These are phyloP conservation scores for Aspergillus spinulosporus DNA, from an alignment of 2,329 filamentous ascomycete genomes.

Conservation along the genomic window DNA sequence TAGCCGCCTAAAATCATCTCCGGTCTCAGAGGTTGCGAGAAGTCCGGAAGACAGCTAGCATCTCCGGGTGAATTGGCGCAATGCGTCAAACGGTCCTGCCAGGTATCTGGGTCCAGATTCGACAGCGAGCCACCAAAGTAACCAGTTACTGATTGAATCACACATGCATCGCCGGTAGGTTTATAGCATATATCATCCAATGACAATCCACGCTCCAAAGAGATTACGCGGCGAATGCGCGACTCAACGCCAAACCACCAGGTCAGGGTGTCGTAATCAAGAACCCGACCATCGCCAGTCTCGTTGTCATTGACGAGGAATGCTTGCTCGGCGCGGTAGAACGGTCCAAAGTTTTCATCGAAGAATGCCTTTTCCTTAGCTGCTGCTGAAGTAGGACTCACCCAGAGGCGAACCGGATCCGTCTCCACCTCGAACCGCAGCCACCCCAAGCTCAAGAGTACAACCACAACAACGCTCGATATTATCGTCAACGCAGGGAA, in stretches of 20 bases:
- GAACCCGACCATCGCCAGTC: conserved; percentile 67
- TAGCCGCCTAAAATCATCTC: conserved; percentile 85
- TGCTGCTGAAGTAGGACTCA: conserved; percentile 88
- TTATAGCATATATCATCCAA: conserved; percentile 92
- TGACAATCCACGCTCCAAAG: conserved; percentile 64
- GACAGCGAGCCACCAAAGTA: conserved; percentile 74
- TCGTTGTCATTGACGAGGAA: conserved; percentile 89
- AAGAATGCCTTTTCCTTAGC: conserved; percentile 94
- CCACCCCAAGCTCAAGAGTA: conserved; percentile 82
- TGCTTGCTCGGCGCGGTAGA: conserved; percentile 89
- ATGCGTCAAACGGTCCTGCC: conserved; percentile 69
- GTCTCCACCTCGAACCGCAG: conserved; percentile 84
- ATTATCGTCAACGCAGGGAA: conserved; percentile 84
- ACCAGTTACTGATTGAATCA: conserved; percentile 86
- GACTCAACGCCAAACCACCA: conserved; percentile 96
- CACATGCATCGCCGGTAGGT: conserved; percentile 83
- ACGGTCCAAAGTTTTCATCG: conserved; percentile 88
- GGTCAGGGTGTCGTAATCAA: conserved; percentile 81
- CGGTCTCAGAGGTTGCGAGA: conserved; percentile 83
- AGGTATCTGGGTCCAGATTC: conserved; percentile 63
- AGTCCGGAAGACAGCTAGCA: conserved; percentile 75
- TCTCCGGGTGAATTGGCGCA: conserved; percentile 77
- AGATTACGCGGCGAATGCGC: conserved; percentile 70
- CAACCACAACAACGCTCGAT: conserved; percentile 71
- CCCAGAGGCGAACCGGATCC: conserved; percentile 90